Conservation (phyloP, 208 protist species). For the Tritrichomonas musculus region DNA sequence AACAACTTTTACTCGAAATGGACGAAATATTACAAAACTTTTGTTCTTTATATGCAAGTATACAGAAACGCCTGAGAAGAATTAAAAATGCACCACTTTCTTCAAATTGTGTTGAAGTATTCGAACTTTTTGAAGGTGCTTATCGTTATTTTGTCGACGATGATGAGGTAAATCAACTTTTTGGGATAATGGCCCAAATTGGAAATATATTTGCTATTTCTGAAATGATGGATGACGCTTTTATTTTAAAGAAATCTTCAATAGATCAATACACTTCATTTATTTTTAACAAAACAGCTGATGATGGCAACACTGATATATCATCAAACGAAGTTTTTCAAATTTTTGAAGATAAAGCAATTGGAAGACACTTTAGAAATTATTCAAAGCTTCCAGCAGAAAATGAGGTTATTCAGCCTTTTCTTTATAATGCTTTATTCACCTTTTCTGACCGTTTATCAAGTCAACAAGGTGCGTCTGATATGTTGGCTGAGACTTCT, state of each 20-base stretch:
- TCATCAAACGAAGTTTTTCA: background rate
- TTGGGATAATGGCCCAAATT: background rate
- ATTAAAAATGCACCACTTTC: background rate
- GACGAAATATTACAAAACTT: background rate
- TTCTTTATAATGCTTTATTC: background rate
- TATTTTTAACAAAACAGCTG: background rate
- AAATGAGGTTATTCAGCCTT: background rate
- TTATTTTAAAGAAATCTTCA: background rate
- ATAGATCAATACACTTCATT: background rate
- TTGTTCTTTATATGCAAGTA: background rate
- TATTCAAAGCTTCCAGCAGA: background rate
- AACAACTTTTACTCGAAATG: background rate
- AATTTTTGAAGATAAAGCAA: background rate
- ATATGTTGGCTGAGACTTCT: background rate
- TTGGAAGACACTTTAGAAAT: background rate
- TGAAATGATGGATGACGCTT: slow-evolving; percentile 5
- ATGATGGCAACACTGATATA: background rate
- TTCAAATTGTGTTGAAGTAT: background rate
- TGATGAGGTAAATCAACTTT: background rate
- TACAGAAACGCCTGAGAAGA: background rate
- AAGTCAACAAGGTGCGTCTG: background rate
- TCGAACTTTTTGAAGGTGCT: background rate
- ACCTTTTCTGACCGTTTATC: background rate
- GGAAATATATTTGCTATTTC: background rate
- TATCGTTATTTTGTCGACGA: background rate